Conservation (phyloP, 2,329 filamentous ascomycete genomes). For the Ramularia endophylla region DNA sequence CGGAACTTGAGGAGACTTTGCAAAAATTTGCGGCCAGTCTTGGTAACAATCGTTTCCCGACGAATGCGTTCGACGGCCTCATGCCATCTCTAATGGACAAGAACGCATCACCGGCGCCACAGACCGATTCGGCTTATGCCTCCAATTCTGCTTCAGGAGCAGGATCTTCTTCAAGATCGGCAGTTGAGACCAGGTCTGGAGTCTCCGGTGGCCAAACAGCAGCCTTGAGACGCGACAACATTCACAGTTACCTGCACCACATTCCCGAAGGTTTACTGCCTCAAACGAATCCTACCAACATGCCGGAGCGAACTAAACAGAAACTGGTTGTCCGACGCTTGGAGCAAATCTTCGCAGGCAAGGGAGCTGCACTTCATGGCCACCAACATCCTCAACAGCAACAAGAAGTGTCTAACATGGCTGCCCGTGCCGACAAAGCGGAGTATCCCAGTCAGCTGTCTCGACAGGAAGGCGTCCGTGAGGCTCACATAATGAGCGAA, state of each 20-base stretch:
- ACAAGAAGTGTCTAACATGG: constrained; percentile 53
- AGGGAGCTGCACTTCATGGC: constrained; percentile 40
- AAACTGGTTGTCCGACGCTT: constrained; percentile 69
- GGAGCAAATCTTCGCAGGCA: constrained; percentile 78
- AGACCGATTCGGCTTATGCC: constrained; percentile 54
- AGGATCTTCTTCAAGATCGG: constrained; percentile 37
- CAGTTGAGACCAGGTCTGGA: constrained; percentile 24
- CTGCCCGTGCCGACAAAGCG: constrained; percentile 41
- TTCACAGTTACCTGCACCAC: constrained; percentile 65
- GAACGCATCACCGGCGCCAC: constrained; percentile 55
- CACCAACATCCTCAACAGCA: constrained; percentile 50
- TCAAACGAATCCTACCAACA: constrained; percentile 43
- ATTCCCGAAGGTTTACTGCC: constrained; percentile 66
- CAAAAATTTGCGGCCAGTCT: constrained; percentile 64
- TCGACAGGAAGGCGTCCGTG: constrained; percentile 38
- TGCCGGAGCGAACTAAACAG: constrained; percentile 70
- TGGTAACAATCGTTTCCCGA: constrained; percentile 41
- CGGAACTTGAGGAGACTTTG: constrained; percentile 68
- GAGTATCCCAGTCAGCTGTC: constrained; percentile 33
- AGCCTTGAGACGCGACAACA: constrained; percentile 48
- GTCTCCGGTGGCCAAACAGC: constrained; percentile 22
- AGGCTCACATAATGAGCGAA: constrained; percentile 40
- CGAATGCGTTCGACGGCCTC: constrained; percentile 30
- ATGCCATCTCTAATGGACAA: constrained; percentile 48
- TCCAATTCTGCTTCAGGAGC: constrained; percentile 51